Conservation (phyloP, 305 asterid species). For the Solanum hybrid region DNA sequence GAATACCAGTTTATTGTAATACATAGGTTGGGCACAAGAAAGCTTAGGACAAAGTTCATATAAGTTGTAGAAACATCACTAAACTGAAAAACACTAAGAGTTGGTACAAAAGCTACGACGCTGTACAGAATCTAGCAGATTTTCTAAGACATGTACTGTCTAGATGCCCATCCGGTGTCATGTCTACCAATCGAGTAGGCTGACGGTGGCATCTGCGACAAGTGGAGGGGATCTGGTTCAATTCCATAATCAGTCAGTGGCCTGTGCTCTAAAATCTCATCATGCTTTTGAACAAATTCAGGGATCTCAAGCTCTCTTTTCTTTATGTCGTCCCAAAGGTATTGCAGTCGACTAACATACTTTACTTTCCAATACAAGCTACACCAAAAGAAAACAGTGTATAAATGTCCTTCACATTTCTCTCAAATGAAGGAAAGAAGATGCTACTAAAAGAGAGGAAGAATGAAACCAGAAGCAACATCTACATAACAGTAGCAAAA, state of each 20-base stretch:
- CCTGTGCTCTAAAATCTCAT: constrained; percentile 70
- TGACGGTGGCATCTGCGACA: constrained; percentile 48
- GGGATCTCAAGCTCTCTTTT: constrained; percentile 76
- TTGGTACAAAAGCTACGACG: neutral
- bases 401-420: neutral
- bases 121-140: neutral
- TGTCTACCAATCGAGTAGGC: constrained; percentile 51
- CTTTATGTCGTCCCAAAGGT: constrained; percentile 88
- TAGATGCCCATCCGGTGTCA: constrained; percentile 51
- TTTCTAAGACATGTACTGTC: constrained; percentile 44
- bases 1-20: neutral
- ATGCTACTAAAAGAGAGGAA: neutral
- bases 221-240: constrained; percentile 73
- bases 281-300: constrained; percentile 73
- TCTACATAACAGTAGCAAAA: neutral
- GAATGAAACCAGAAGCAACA: neutral
- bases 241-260: constrained; percentile 91
- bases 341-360: constrained; percentile 79
- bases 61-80: neutral
- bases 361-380: constrained; percentile 93
- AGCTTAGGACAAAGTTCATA: neutral
- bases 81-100: neutral
- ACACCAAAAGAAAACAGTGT: neutral
- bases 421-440: neutral
- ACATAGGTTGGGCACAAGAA: neutral